These are phyloP conservation scores for Scheffersomyces ergatensis DNA, from an alignment of 805 yeast genomes.

Conservation along the genomic window DNA sequence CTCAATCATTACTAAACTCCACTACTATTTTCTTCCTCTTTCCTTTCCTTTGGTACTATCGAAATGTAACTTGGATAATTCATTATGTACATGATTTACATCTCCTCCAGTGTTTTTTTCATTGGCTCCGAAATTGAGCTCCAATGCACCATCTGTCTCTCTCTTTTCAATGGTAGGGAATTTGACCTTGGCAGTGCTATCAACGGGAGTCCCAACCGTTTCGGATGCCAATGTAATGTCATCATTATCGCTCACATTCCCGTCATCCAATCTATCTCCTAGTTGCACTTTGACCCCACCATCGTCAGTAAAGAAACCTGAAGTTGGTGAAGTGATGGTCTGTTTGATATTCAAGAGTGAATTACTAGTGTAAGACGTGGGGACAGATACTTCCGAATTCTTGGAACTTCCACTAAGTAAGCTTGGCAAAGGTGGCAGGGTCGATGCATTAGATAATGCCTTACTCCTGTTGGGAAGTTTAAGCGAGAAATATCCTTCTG, in stretches of 20 bases:
- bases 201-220: too few relatives aligned
- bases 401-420: not conserved
- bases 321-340: not conserved
- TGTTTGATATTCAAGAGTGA: not conserved
- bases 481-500: not conserved
- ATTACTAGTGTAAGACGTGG: not conserved
- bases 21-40: not conserved
- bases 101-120: too few relatives aligned
- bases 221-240: too few relatives aligned
- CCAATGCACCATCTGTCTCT: not conserved
- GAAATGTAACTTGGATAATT: not conserved
- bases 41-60: not conserved
- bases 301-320: not conserved
- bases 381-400: not conserved
- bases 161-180: not conserved
- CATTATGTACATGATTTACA: not conserved
- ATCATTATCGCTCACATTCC: too few relatives aligned
- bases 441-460: not conserved
- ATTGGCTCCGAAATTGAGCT: not conserved
- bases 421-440: not conserved
- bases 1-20: not conserved
- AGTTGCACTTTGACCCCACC: too few relatives aligned
- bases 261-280: too few relatives aligned
- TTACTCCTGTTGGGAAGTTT: not conserved
- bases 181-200: not conserved